These are phyloP conservation scores for Kwoniella heveanensis DNA, from an alignment of 768 basidiomycete species.

Conservation along the genomic window DNA sequence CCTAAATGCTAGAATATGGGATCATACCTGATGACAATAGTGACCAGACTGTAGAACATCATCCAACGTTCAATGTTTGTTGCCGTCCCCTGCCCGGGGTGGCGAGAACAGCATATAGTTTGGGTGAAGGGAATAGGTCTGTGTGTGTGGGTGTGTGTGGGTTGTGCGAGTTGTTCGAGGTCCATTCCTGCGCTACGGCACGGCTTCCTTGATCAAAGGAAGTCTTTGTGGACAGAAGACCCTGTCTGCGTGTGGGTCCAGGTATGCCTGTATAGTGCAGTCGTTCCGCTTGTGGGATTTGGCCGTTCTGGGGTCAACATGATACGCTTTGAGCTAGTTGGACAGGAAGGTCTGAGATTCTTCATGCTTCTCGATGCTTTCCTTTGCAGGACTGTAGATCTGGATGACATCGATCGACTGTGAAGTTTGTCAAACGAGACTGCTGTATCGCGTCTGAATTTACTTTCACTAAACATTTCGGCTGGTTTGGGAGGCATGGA, in stretches of 20 bases:
- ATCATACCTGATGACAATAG: too few species aligned
- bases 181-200: background rate
- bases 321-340: too few species aligned
- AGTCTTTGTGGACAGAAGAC: background rate
- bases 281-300: background rate
- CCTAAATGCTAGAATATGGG: too few species aligned
- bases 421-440: background rate
- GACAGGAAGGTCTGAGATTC: background rate
- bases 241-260: background rate
- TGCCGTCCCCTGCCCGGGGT: too few species aligned
- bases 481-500: too few species aligned
- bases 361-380: background rate
- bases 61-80: too few species aligned
- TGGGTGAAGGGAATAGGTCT: too few species aligned
- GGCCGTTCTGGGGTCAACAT: too few species aligned
- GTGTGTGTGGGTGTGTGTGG: background rate
- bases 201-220: background rate
- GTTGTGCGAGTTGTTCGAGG: background rate
- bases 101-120: too few species aligned
- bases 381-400: background rate
- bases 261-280: background rate
- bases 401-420: background rate
- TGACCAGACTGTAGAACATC: too few species aligned
- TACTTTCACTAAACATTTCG: too few species aligned
- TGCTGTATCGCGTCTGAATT: too few species aligned